Evolutionary conservation across 2,329 filamentous ascomycete genomes (phyloP), one percentile per base, ranked within the genome.

Genomic region (Xylariaceae sp.): DNA sequence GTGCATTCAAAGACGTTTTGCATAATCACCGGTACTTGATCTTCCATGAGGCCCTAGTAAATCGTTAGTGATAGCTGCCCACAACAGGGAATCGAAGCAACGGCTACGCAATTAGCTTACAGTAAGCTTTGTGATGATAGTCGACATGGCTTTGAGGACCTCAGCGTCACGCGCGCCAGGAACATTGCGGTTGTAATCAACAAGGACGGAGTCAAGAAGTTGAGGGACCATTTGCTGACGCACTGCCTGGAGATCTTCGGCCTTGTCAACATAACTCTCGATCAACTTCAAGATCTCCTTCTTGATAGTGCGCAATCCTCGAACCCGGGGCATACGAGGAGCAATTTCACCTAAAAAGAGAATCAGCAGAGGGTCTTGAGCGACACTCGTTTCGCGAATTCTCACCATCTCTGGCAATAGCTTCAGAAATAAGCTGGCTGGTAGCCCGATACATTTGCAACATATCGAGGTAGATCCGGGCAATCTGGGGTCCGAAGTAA

Each of bases 271-370:
- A 66, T 97, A 99, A 4, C 90, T 96, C 76, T 97, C 95, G 68
- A 99, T 94, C 66, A 99, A 87, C 78, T 99, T 99, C 66, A 99
- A 78, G 55, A 99, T 97, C 74, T 99, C 94, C 78, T 99, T 99
- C 81, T 99, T 99, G 80, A 99, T 96, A 0, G 94, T 99, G 66
- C 94, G 87, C 65, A 99, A 79, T 42, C 94, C 95, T 68, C 94
- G 89, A 67, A 97, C 92, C 78, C 91, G 95, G 61, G 94, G 94
- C 82, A 95, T 97, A 80, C 96, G 97, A 5, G 95, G 96, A 2
- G 94, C 94, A 70, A 99, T 87, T 66, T 93, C 89, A 60, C 90
- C 88, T 91, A 64, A 35, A 62, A 13, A 50, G 56, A 34, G 51
- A 66, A 65, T 79, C 70, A 80, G 73, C 56, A 62, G 74, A 66